phyloP scores from a whole-genome alignment of 2,329 filamentous ascomycete species.

The Aureobasidium sp. region DNA sequence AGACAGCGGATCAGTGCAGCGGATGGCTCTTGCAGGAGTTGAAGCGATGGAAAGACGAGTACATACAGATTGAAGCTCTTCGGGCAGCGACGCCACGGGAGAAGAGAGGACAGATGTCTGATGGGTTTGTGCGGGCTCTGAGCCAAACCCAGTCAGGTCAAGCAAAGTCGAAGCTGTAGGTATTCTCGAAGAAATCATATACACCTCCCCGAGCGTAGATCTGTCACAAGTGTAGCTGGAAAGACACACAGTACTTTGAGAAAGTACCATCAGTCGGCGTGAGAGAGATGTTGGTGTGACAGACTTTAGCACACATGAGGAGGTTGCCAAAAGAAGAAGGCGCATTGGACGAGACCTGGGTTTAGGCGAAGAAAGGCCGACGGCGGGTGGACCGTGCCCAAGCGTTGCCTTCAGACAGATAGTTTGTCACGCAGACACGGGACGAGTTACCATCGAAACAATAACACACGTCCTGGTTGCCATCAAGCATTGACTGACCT shows the following conservation, averaged over 20 bases:
- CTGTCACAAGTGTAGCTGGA: no score
- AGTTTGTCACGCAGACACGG: neutral
- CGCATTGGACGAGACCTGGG: neutral
- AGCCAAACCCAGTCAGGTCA: constrained; percentile 16
- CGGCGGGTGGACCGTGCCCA: neutral
- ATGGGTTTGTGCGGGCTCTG: constrained; percentile 19
- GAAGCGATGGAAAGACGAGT: constrained; percentile 25
- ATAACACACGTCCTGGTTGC: neutral
- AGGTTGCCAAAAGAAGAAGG: neutral
- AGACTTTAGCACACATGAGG: neutral
- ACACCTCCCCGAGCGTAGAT: no score
- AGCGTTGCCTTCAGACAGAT: neutral
- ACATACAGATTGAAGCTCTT: constrained; percentile 17
- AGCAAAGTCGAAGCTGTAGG: constrained; percentile 14
- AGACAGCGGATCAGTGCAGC: constrained; percentile 49
- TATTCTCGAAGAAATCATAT: no score
- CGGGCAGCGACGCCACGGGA: constrained; percentile 14
- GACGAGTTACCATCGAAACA: neutral
- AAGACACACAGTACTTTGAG: no score
- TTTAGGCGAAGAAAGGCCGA: neutral
- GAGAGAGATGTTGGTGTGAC: no score
- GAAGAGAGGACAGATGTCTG: constrained; percentile 23
- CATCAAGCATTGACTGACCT: neutral
- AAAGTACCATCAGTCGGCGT: no score
- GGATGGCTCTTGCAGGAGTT: constrained; percentile 30